Percentiles rank a stretch among this genome's conserved stretches.
Conservation (phyloP, 2,329 filamentous ascomycete genomes). For the Chaetomiaceae sp. region DNA sequence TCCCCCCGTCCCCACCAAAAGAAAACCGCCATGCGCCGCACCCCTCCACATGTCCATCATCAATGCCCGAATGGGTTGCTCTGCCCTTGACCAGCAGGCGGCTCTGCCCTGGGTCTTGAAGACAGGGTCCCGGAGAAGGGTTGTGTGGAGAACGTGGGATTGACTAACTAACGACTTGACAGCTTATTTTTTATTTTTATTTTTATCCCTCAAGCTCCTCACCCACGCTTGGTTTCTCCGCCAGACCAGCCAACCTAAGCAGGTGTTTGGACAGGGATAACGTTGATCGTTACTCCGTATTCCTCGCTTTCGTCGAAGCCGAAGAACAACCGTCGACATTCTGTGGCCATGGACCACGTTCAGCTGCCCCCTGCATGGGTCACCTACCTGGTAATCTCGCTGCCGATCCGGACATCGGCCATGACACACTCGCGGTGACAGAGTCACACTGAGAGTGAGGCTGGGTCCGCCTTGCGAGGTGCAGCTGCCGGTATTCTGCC, state of each 20-base stretch:
- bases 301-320: slow-evolving; percentile 8
- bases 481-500: slow-evolving; percentile 13
- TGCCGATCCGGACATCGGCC: slow-evolving; percentile 14
- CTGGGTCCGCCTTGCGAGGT: slow-evolving; percentile 18
- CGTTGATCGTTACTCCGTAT: slow-evolving; percentile 4
- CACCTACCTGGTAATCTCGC: slow-evolving; percentile 15
- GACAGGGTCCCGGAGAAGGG: not conserved
- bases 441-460: slow-evolving; percentile 22
- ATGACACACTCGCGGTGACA: slow-evolving; percentile 4
- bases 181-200: slow-evolving; percentile 4
- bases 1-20: slow-evolving; percentile 8
- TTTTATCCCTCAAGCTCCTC: slow-evolving; percentile 1
- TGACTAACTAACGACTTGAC: not conserved
- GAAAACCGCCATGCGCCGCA: slow-evolving; percentile 8
- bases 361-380: not conserved
- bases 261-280: not conserved
- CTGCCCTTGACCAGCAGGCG: slow-evolving; percentile 11
- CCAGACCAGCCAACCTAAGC: not conserved
- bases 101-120: not conserved
- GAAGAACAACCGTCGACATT: not conserved
- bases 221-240: not conserved
- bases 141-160: slow-evolving; percentile 2
- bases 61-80: slow-evolving; percentile 8
- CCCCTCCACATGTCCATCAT: not conserved
- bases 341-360: not conserved